Percentiles rank a stretch among this genome's conserved stretches.
Conservation (phyloP, 2,329 filamentous ascomycete genomes). For the Epichloe typhina region DNA sequence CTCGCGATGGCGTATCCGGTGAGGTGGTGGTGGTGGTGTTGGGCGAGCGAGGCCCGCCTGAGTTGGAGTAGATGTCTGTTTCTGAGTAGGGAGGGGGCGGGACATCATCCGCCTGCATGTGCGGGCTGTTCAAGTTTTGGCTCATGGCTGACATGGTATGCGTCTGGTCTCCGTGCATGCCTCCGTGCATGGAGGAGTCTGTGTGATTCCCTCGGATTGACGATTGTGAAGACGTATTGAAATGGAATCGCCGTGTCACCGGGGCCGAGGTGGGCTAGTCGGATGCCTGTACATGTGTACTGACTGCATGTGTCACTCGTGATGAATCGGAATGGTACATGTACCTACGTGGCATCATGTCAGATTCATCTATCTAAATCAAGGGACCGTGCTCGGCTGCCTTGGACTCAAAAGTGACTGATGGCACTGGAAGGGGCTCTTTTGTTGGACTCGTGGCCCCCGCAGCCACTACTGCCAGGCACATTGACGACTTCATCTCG, state of each 20-base stretch:
- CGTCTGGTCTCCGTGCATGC: too few species aligned
- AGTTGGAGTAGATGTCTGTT: conserved; percentile 39
- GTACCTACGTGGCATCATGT: neutral
- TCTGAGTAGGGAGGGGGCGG: conserved; percentile 44
- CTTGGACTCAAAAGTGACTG: too few species aligned
- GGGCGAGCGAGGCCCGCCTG: conserved; percentile 18
- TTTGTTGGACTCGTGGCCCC: too few species aligned
- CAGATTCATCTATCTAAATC: neutral
- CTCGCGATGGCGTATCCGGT: conserved; percentile 17
- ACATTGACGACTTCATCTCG: too few species aligned
- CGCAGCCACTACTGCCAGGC: too few species aligned
- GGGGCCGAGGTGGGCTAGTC: neutral
- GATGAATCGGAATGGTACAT: neutral
- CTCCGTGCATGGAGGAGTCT: too few species aligned
- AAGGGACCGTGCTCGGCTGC: too few species aligned
- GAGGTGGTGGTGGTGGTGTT: conserved; percentile 6
- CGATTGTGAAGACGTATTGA: too few species aligned
- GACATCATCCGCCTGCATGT: conserved; percentile 19
- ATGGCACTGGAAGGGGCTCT: too few species aligned
- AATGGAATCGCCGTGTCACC: neutral
- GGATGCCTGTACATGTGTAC: neutral
- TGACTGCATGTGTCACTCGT: neutral
- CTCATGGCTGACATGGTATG: conserved; percentile 5
- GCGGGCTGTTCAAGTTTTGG: conserved; percentile 8
- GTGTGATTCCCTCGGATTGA: too few species aligned